Evolutionary conservation across 2,329 filamentous ascomycete genomes (phyloP).

Genomic region (Pseudogymnoascus sp.): DNA sequence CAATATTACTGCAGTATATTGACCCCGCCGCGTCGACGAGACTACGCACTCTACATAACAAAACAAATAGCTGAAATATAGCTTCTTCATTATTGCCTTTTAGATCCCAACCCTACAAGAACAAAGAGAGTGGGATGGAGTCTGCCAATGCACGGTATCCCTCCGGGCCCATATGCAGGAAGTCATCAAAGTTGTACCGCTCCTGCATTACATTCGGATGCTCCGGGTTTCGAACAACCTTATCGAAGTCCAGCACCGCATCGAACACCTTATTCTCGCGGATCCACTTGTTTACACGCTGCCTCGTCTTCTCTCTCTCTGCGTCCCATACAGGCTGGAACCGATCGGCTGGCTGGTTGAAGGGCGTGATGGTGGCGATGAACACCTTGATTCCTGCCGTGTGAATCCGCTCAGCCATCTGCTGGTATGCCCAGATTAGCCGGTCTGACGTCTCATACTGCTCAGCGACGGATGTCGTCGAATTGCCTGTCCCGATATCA

Average conservation of each 20-base stretch:
- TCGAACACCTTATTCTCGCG: constrained; percentile 48
- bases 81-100: not conserved
- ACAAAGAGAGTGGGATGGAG: constrained; percentile 44
- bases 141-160: constrained; percentile 51
- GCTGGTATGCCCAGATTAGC: constrained; percentile 47
- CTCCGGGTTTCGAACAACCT: constrained; percentile 41
- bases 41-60: not conserved
- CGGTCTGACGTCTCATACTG: constrained; percentile 40
- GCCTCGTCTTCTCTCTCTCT: constrained; percentile 45
- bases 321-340: constrained; percentile 43
- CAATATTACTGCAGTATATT: not conserved
- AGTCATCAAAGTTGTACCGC: constrained; percentile 50
- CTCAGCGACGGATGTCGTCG: constrained; percentile 32
- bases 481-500: constrained; percentile 47
- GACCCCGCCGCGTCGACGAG: not conserved
- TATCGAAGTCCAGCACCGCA: constrained; percentile 55
- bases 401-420: constrained; percentile 48
- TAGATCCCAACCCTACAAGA: constrained; percentile 26
- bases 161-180: constrained; percentile 48
- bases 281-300: constrained; percentile 53
- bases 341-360: constrained; percentile 35
- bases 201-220: constrained; percentile 38
- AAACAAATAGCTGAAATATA: not conserved
- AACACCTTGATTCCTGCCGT: constrained; percentile 46
- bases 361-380: constrained; percentile 53